Base-by-base conservation (phyloP, 352 stramenopile genomes). In the Phytopythium delawarense region DNA sequence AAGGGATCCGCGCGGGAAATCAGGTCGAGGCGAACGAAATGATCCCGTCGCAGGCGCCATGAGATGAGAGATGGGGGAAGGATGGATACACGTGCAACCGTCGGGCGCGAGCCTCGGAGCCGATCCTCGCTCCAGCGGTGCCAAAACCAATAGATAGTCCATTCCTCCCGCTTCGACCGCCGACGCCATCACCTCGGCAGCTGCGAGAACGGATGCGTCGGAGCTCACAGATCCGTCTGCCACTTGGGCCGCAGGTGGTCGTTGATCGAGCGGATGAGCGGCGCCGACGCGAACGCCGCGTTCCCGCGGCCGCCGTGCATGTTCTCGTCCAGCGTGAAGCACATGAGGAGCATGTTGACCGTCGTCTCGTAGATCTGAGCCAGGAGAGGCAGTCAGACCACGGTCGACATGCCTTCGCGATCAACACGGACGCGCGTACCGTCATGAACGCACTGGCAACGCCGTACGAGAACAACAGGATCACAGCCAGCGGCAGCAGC, bases 281-380 rank as follows among this genome's bases (percentile, higher is more conserved):
- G 71, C 1, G 75, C 79, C 7, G 84, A 81, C 0, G 85, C 83
- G 61, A 84, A 86, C 2, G 69, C 71, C 1, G 81, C 75, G 57
- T 89, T 92, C n/a, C 81, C 81, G 8, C 82, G 79, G 21, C 85
- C 85, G 39, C 85, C 85, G 61, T 94, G 78, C 67, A 91, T 78
- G 59, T 89, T 91, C 57, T 94, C 85, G 50, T 94, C 85, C 61
- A 94, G 69, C 16, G 83, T 92, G 63, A 94, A 94, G 61, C 85
- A 92, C 78, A 94, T 83, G 50, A 94, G 73, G 40, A 94, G 68
- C 71, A 94, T 81, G 57, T 92, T 94, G 67, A 94, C 84, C 7
- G 85, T 89, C 18, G 85, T 94, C 62, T 94, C 85, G 67, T 91
- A 94, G 49, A 94, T 88, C 84, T 94, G 34, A 15, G 21, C 35